These are phyloP conservation scores for Cadophora luteo-olivacea DNA, from an alignment of 2,329 filamentous ascomycete species.

Conservation along the genomic window DNA sequence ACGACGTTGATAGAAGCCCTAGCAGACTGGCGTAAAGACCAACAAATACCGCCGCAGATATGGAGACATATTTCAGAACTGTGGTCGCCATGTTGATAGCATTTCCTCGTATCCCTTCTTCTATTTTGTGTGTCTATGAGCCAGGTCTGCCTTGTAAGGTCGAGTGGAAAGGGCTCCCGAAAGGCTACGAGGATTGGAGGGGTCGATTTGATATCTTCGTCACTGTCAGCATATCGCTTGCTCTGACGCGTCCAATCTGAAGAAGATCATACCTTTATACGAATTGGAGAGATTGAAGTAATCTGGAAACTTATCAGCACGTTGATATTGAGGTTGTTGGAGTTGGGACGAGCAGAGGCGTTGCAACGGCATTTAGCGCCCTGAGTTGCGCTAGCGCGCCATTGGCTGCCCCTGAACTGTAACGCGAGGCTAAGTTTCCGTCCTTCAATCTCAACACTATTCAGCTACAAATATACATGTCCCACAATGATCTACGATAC, in stretches of 20 bases:
- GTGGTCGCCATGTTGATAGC: slow-evolving; percentile 2
- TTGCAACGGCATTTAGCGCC: not conserved
- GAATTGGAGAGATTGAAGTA: no score
- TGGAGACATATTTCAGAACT: slow-evolving; percentile 35
- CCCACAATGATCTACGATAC: no score
- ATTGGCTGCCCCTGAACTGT: not conserved
- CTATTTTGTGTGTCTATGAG: not conserved
- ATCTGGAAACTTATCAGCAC: not conserved
- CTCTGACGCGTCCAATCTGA: not conserved
- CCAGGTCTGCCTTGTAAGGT: not conserved
- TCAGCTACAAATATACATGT: no score
- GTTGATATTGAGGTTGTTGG: not conserved
- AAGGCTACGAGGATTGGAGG: no score
- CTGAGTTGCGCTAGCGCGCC: not conserved
- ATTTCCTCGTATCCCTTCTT: not conserved
- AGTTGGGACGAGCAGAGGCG: not conserved
- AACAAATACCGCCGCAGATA: slow-evolving; percentile 38
- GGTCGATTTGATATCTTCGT: no score
- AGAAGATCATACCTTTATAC: not conserved
- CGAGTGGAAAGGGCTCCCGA: no score
- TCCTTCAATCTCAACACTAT: no score
- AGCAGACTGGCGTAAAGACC: slow-evolving; percentile 53
- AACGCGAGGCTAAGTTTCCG: not conserved
- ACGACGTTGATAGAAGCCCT: slow-evolving; percentile 49
- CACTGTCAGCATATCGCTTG: not conserved